Evolutionary conservation across 805 yeast genomes (phyloP), one percentile per base, ranked within the genome.

Genomic region (Yamadazyma ubonensis): DNA sequence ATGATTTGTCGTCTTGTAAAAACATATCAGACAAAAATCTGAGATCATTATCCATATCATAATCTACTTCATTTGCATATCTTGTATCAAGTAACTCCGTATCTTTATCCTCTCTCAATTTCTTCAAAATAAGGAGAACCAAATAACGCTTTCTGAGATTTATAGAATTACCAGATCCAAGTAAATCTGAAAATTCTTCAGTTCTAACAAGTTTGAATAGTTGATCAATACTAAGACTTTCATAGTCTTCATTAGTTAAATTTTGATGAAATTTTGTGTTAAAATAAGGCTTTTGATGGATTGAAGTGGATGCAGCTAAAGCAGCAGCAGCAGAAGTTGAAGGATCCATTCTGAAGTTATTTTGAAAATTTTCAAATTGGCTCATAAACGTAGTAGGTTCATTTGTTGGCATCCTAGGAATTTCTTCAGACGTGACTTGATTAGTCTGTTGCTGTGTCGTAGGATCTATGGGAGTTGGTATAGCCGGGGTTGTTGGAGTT

Each of bases 11-110:
- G 44, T 69, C 71, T 46, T 65, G 69, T 29, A 67, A 46, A 43
- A 61, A 69, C 46, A 68, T 44, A 44, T 69, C 71, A 31, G 65
- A 59, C 38, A 69, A 55, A 42, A 69, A 69, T 43, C 65, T 69
- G 22, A 69, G 53, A 44, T 58, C 59, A 41, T 59, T 63, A 52
- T 69, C 73, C 75, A 69, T 69, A 11, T 64, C 70, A 46, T 55
- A 62, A 36, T 67, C 72, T 31, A 49, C 42, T 33, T 60, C 67
- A 34, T 53, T 54, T 17, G 53, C 39, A 43, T 58, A 54, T 19
- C 57, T 43, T 30, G 56, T 60, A 43, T 67, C 71, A 15, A 59
- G 51, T 15, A 59, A 45, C 26, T 67, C 72, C 21, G 44, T 34
- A 26, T 61, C 70, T 45, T 65, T 65, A 36, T 65, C 66, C 23